These are phyloP conservation scores for Phaeosphaeria sp. DNA, from an alignment of 2,329 filamentous ascomycete genomes.

Conservation along the genomic window DNA sequence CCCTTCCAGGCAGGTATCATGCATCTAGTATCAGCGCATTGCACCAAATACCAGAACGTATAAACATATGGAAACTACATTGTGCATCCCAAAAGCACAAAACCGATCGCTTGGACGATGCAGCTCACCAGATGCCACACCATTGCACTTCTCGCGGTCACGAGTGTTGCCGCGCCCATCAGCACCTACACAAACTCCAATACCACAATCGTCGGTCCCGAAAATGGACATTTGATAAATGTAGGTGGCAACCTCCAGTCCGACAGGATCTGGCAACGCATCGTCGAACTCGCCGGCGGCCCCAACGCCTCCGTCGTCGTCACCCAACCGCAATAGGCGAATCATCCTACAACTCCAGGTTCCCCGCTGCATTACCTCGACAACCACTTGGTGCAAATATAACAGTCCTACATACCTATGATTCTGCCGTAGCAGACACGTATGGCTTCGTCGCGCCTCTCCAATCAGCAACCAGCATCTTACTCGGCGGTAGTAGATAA, in stretches of 20 bases:
- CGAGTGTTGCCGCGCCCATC: slow-evolving; percentile 11
- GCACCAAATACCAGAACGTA: neutral
- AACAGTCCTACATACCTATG: slow-evolving; percentile 33
- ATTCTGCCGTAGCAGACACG: slow-evolving; percentile 27
- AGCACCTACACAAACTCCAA: slow-evolving; percentile 9
- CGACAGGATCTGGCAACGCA: slow-evolving; percentile 32
- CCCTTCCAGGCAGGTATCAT: slow-evolving; percentile 16
- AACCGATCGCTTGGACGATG: slow-evolving; percentile 8
- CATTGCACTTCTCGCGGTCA: slow-evolving; percentile 8
- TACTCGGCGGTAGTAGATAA: slow-evolving; percentile 32
- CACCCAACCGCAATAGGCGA: slow-evolving; percentile 34
- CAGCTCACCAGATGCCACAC: slow-evolving; percentile 11
- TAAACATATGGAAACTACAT: neutral
- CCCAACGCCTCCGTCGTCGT: slow-evolving; percentile 29
- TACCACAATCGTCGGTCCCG: slow-evolving; percentile 27
- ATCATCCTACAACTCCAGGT: slow-evolving; percentile 24
- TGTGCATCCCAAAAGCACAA: neutral
- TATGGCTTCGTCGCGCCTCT: slow-evolving; percentile 30
- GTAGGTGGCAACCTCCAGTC: slow-evolving; percentile 32
- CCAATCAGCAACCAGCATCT: slow-evolving; percentile 25
- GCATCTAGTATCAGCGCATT: slow-evolving; percentile 1
- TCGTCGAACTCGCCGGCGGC: slow-evolving; percentile 32
- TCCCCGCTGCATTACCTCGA: slow-evolving; percentile 23
- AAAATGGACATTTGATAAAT: slow-evolving; percentile 30
- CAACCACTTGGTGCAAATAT: slow-evolving; percentile 29